Evolutionary conservation across 768 basidiomycete species (phyloP), one percentile per base, ranked within the genome.

Genomic region (Boletus bicolor): DNA sequence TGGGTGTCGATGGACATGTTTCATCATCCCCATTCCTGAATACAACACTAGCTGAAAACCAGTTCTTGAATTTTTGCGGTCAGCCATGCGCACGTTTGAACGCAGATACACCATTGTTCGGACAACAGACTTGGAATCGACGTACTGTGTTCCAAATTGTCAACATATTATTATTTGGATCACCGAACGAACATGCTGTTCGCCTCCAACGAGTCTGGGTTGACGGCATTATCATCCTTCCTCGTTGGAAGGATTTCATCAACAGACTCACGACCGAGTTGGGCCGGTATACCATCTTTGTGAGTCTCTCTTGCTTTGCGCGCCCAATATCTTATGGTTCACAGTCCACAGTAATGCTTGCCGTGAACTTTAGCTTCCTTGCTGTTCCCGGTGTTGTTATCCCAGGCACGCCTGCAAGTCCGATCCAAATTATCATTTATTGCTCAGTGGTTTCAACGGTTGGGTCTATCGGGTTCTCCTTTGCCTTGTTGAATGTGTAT

Each of bases 271-370:
- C 19, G 15, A 9, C 30, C 1, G 52, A 62, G 39, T 26, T 60
- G 12, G 53, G 35, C 6, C 58, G 50, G 26, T 64, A 50, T 50
- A 55, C 62, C 21, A 55, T 55, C 2, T 52, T 64, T 38, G 62
- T 60, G 35, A 24, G 61, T 45, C 21, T 7, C 4, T 3, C 11
- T 24, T 7, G 7, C 6, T 51, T 38, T 15, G 8, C 5, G 7
- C 36, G 10, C 4, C 7, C 0, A 30, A 21, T 26, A 12, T 28
- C 39, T 51, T 6, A 61, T 8, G 19, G 26, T 0, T 49, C 2
- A 10, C 24, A 62, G 60, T 62, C 60, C 17, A 62, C 56, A 37
- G 62, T 64, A 8, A 59, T 62, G 56, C 52, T 62, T 9, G 61
- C 61, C 2, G 62, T 62, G 3, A 45, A 64, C 4, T 38, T 62